Base-by-base conservation (phyloP, 1,284 basidiomycete species). In the Nidula niveotomentosa region DNA sequence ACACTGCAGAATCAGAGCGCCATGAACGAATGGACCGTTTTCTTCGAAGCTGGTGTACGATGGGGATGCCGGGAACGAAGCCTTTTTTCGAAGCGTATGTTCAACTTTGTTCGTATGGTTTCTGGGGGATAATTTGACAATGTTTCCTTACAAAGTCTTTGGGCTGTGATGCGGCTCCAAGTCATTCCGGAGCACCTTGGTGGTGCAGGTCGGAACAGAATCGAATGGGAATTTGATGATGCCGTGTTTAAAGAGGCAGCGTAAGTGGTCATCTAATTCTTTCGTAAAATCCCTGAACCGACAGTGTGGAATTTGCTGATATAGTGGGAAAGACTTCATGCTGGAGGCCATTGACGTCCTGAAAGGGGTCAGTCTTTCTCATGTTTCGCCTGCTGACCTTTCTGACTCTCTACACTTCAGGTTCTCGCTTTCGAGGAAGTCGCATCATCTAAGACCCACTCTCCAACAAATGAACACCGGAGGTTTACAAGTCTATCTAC, bases 321-420 rank as follows among this genome's bases (percentile, higher is more conserved):
- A 56, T 69, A 91, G 90, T 66, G 90, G 90, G 56, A 91, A 90
- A 72, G 85, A 90, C 61, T 91, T 92, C 65, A 91, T 92, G 87
- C 75, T 88, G 46, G 90, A 91, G 70, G 88, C 88, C 12, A 84
- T 91, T 55, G 86, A 91, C 62, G 73, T 91, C 49, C 82, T 92
- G 62, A 92, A 92, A 83, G 90, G 90, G 63, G 90, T 90, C 61
- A 64, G 85, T 74, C n/a, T 56, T 59, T 67, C 59, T 60, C 59
- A 52, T 51, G 15, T 47, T 48, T 33, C 50, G 57, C 52, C 57
- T 57, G 39, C 39, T 55, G 57, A 35, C 52, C 43, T 56, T 54
- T 57, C 58, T 51, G 56, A 52, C 51, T 56, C 58, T 55, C 47
- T 12, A 52, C 51, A 51, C 62, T 58, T 51, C 59, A 85, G 83